Conservation (phyloP, 352 stramenopile genomes). For the Phytophthora kernoviae region DNA sequence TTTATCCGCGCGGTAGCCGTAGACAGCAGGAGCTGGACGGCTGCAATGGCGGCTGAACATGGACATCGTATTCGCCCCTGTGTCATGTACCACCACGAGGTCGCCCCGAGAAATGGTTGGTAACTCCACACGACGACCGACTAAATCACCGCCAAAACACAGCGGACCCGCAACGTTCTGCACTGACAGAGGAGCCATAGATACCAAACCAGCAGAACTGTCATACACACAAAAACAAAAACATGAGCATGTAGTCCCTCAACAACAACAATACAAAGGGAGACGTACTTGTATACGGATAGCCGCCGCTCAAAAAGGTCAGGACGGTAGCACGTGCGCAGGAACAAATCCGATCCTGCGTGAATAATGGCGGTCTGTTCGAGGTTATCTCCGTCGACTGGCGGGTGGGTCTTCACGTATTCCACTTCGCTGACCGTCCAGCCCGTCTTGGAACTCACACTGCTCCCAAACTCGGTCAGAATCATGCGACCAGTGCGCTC, state of each 20-base stretch:
- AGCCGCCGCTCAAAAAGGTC: slow-evolving; percentile 81
- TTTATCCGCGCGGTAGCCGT: slow-evolving; percentile 62
- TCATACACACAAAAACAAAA: slow-evolving; percentile 3
- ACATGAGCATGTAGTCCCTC: slow-evolving; percentile 7
- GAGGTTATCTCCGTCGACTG: slow-evolving; percentile 35
- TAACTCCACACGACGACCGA: slow-evolving; percentile 63
- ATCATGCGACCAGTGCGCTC: slow-evolving; percentile 74
- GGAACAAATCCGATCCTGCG: slow-evolving; percentile 89
- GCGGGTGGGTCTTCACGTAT: slow-evolving; percentile 83
- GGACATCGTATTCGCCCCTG: slow-evolving; percentile 88
- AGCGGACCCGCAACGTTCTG: slow-evolving; percentile 91
- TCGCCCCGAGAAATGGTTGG: slow-evolving; percentile 72
- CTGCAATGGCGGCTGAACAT: slow-evolving; percentile 91
- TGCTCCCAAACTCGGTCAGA: slow-evolving; percentile 92
- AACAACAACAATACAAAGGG: background rate
- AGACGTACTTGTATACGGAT: slow-evolving; percentile 81
- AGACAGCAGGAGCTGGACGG: slow-evolving; percentile 78
- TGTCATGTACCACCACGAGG: slow-evolving; percentile 88
- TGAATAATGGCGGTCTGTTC: slow-evolving; percentile 87
- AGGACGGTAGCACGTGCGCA: slow-evolving; percentile 87
- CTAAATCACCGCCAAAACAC: slow-evolving; percentile 92
- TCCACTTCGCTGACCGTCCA: slow-evolving; percentile 91
- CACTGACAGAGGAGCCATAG: slow-evolving; percentile 36
- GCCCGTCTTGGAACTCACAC: slow-evolving; percentile 85
- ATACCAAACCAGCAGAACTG: slow-evolving; percentile 54